These are phyloP conservation scores for Pseudocercospora eumusae DNA, from an alignment of 2,329 filamentous ascomycete species.

Conservation along the genomic window DNA sequence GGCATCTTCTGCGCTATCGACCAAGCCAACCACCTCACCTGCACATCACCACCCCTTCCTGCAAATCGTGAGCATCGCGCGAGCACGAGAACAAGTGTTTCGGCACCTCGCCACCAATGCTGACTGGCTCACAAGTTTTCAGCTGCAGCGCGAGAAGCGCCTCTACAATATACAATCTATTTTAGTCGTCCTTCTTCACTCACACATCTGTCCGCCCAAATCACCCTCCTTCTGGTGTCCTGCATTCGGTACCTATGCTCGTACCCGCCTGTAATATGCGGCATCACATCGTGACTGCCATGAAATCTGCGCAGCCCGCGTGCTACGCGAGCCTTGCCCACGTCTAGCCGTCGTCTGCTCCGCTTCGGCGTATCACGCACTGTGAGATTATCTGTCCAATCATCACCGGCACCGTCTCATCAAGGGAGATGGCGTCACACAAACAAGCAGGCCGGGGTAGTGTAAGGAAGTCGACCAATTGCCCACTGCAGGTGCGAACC, in stretches of 20 bases:
- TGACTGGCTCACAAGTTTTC: neutral
- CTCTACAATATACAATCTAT: constrained; percentile 5
- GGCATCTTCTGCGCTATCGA: constrained; percentile 10
- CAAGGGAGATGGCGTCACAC: constrained; percentile 6
- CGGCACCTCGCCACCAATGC: neutral
- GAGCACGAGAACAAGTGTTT: constrained; percentile 3
- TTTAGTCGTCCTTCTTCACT: neutral
- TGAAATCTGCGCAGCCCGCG: neutral
- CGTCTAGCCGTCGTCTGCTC: neutral
- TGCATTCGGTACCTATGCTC: neutral
- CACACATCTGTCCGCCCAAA: neutral
- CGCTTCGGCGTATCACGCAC: neutral
- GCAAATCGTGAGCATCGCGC: neutral
- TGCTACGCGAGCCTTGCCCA: constrained; percentile 4
- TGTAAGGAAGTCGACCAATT: neutral
- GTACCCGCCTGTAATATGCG: neutral
- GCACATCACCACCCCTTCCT: neutral
- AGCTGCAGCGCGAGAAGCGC: constrained; percentile 8
- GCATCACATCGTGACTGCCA: constrained; percentile 1
- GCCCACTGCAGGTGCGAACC: constrained; percentile 4
- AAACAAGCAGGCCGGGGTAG: constrained; percentile 2
- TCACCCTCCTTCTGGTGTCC: neutral
- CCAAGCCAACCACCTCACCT: constrained; percentile 5
- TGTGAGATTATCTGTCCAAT: neutral
- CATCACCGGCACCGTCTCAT: neutral